Conservation (phyloP, 345 rosid genomes). For the Abelmoschus esculentus region DNA sequence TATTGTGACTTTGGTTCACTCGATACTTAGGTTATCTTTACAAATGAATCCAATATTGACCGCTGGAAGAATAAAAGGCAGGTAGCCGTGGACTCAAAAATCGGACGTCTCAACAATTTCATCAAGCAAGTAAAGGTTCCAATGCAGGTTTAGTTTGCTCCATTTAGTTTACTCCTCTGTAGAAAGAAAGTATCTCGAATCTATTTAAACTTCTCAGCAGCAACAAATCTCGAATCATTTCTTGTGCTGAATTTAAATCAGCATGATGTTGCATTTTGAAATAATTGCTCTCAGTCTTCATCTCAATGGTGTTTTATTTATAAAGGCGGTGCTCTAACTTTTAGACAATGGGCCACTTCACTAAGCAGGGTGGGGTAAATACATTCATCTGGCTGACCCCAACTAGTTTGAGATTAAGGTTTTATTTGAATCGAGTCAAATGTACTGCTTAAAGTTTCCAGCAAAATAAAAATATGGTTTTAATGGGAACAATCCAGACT, state of each 20-base stretch:
- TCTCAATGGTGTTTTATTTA: neutral
- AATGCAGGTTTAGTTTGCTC: constrained; percentile 75
- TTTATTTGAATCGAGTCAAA: neutral
- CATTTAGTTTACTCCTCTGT: neutral
- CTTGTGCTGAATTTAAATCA: neutral
- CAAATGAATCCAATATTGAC: constrained; percentile 93
- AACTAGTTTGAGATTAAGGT: neutral
- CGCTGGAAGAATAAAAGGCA: constrained; percentile 97
- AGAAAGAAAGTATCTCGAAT: neutral
- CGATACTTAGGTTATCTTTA: neutral
- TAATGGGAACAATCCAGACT: neutral
- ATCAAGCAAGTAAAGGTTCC: constrained; percentile 69
- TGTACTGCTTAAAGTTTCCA: neutral
- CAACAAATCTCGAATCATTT: neutral
- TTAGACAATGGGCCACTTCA: neutral
- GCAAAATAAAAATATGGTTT: neutral
- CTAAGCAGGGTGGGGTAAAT: neutral
- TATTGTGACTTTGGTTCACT: neutral
- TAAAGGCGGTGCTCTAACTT: neutral
- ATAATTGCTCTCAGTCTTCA: neutral
- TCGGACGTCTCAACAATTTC: constrained; percentile 79
- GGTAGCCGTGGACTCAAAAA: constrained; percentile 80
- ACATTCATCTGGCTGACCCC: neutral
- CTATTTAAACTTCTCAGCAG: neutral
- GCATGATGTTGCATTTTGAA: neutral